A percentile compares a stretch with the other conserved stretches of the same genome.
Conservation (phyloP, 2,329 filamentous ascomycete genomes). For the Reticulascus tulasneorum region DNA sequence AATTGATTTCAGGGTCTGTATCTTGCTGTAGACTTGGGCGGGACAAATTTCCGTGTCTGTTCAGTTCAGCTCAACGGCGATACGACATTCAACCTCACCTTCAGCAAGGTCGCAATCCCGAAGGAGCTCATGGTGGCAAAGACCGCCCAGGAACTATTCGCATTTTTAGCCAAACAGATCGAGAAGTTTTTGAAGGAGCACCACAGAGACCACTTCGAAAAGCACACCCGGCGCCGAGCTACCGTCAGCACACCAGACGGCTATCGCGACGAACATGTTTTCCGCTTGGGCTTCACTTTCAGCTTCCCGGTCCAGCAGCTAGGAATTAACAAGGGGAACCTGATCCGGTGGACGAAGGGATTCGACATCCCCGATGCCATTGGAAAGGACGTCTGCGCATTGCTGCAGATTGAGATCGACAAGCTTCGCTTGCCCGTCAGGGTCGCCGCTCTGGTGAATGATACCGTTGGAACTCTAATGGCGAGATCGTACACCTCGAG, state of each 20-base stretch:
- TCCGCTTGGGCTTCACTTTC: conserved; percentile 97
- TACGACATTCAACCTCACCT: conserved; percentile 89
- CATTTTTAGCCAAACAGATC: conserved; percentile 90
- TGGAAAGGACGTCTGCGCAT: conserved; percentile 87
- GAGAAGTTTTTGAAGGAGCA: conserved; percentile 82
- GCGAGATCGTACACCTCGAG: conserved; percentile 92
- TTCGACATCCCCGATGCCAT: conserved; percentile 95
- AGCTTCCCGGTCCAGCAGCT: conserved; percentile 93
- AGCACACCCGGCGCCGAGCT: conserved; percentile 61
- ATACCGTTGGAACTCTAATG: conserved; percentile 97
- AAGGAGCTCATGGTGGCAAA: conserved; percentile 85
- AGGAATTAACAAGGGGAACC: conserved; percentile 89
- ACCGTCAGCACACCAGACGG: conserved; percentile 56
- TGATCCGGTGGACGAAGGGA: conserved; percentile 98
- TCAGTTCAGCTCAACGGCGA: conserved; percentile 91
- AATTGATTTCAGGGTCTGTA: conserved; percentile 76
- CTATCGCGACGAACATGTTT: conserved; percentile 70
- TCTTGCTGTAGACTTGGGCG: conserved; percentile 94
- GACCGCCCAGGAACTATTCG: conserved; percentile 81
- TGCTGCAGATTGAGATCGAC: conserved; percentile 89
- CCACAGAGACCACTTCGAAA: conserved; percentile 81
- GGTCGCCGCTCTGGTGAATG: conserved; percentile 95
- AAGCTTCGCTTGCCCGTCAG: conserved; percentile 80
- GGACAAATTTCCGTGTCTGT: conserved; percentile 97
- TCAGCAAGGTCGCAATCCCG: conserved; percentile 88